Percentiles rank a stretch among this genome's conserved stretches.
These are phyloP conservation scores for Ogataea dorogensis DNA, from an alignment of 805 yeast species.

Conservation along the genomic window DNA sequence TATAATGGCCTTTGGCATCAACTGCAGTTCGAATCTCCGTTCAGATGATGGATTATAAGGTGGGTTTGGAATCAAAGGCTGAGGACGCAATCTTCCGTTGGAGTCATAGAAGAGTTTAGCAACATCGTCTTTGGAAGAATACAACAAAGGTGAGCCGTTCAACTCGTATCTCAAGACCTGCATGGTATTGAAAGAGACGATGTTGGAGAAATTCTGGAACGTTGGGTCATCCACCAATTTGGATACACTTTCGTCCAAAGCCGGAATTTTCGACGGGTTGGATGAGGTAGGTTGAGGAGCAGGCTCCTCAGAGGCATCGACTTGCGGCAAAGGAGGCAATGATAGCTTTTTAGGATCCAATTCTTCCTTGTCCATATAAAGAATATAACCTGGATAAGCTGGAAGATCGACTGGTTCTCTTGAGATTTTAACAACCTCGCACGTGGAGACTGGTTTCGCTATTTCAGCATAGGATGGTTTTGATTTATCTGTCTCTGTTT, in stretches of 20 bases:
- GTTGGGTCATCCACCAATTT: conserved; percentile 67
- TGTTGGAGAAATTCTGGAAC: conserved; percentile 75
- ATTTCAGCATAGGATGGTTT: conserved; percentile 23
- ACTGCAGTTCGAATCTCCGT: conserved; percentile 78
- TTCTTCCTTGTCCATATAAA: conserved; percentile 72
- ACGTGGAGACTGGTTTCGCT: conserved; percentile 13
- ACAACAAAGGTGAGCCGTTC: conserved; percentile 75
- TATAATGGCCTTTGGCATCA: conserved; percentile 91
- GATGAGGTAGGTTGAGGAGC: conserved; percentile 11
- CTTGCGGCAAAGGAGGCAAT: conserved; percentile 42
- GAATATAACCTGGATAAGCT: conserved; percentile 59
- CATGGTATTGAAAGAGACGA: conserved; percentile 75
- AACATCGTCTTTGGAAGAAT: conserved; percentile 58
- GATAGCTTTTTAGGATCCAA: conserved; percentile 49
- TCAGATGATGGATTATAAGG: conserved; percentile 56
- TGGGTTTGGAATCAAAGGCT: conserved; percentile 51
- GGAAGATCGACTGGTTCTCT: conserved; percentile 36
- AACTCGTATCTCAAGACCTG: conserved; percentile 86
- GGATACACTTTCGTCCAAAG: conserved; percentile 47
- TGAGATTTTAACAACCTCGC: conserved; percentile 1
- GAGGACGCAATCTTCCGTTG: conserved; percentile 25
- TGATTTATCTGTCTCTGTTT: conserved; percentile 3
- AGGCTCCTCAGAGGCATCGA: conserved; percentile 8
- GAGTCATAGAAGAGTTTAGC: conserved; percentile 40
- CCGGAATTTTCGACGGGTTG: conserved; percentile 31